Base-by-base conservation (phyloP, 2,329 filamentous ascomycete species). In the Calonectria pseudoreteaudii region DNA sequence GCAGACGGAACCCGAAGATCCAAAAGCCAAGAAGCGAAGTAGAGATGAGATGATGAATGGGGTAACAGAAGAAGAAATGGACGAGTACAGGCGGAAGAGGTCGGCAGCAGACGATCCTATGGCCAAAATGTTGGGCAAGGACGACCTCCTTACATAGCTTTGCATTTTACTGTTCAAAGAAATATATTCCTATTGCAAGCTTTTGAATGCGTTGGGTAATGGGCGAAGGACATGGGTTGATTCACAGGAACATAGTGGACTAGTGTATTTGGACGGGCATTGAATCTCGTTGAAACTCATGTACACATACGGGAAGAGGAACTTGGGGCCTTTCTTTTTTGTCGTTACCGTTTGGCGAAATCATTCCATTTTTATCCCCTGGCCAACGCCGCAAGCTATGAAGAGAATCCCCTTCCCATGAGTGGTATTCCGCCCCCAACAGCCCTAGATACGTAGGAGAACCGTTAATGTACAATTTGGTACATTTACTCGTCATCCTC, bases 31-130 rank as follows among this genome's bases (percentile, higher is more conserved):
- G 83, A 96, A 97, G 84, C 90, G 95, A 56, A 94, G 93, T 1
- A 86, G 95, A 36, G 92, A 94, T 70, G 94, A 98, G 82, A 93
- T 98, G 89, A 91, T 93, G 79, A 91, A 91, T 28, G 94, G 93
- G 1, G 90, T 97, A 16, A 93, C 93, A 0, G 95, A 98, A 81
- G 94, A 94, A 70, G 95, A 98, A 77, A 90, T 98, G 86, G 96
- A 98, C 72, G 92, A 93, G 73, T 98, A 97, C 83, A 91, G 95
- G 79, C 90, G 91, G 78, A 96, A 95, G 82, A 89, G 93, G 76
- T 90, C 91, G 66, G 92, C 91, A 34, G 92, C 93, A 0, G 91
- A 95, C 76, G 96, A 98, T 86, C 96, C 96, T 0, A 98, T 98
- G 96, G 94, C 95, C 1, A 92, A 91, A 8, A 91, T 95, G 78